A percentile compares a stretch with the other conserved stretches of the same genome.
Conservation (phyloP, 495 filamentous ascomycete genomes). For the Penicillium cataractarum region DNA sequence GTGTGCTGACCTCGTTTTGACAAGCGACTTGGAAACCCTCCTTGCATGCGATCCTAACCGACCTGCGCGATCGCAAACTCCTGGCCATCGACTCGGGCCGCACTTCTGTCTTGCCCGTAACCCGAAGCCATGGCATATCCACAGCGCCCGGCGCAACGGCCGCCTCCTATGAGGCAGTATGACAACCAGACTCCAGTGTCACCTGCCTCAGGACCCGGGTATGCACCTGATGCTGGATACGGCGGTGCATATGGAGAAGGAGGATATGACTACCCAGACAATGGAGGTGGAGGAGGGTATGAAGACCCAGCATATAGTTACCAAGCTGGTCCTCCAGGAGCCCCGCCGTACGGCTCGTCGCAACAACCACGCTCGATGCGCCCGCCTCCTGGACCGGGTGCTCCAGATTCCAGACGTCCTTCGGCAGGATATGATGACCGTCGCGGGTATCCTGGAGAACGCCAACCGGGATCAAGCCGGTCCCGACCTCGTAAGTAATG, state of each 20-base stretch:
- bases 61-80: constrained; percentile 11
- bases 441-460: constrained; percentile 31
- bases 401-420: constrained; percentile 50
- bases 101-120: background rate
- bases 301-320: constrained; percentile 48
- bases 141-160: constrained; percentile 39
- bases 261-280: constrained; percentile 32
- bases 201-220: constrained; percentile 34
- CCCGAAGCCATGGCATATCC: constrained; percentile 40
- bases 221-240: constrained; percentile 54
- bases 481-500: constrained; percentile 41
- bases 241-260: constrained; percentile 47
- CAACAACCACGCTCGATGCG: constrained; percentile 41
- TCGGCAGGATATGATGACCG: constrained; percentile 35
- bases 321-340: constrained; percentile 43
- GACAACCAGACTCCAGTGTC: constrained; percentile 37
- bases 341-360: constrained; percentile 50
- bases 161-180: constrained; percentile 57
- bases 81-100: background rate
- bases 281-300: constrained; percentile 35
- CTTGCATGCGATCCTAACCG: constrained; percentile 27
- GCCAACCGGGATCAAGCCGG: constrained; percentile 32
- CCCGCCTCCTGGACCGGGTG: constrained; percentile 34
- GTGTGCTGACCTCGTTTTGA: constrained; percentile 6
- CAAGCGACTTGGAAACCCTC: constrained; percentile 16